Conservation (phyloP, 768 basidiomycete species). For the Pleurotus djamor region DNA sequence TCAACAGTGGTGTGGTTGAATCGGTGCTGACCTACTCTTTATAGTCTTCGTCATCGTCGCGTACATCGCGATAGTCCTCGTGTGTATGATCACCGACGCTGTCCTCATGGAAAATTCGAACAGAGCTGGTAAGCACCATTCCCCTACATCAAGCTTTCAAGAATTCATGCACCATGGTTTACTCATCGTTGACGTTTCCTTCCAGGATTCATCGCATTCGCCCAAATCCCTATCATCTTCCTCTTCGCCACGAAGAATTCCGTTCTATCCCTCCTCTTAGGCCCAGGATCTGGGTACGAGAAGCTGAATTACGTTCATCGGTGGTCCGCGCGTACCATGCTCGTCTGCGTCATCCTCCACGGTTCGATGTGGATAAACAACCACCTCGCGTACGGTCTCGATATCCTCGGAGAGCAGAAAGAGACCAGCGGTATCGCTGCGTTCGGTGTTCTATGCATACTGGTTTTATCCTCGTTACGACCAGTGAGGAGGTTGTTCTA, state of each 20-base stretch:
- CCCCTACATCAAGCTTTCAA: background rate
- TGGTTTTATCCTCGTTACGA: conserved; percentile 63
- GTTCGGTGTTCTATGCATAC: conserved; percentile 56
- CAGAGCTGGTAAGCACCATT: conserved; percentile 53
- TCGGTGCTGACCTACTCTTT: conserved; percentile 7
- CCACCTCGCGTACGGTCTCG: conserved; percentile 52
- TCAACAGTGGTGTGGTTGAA: background rate
- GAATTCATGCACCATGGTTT: too few relatives aligned
- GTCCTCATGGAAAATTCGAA: conserved; percentile 71
- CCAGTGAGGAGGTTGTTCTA: conserved; percentile 64
- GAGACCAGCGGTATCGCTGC: conserved; percentile 75
- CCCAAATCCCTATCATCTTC: conserved; percentile 62
- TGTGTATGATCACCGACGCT: conserved; percentile 61
- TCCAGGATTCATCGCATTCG: conserved; percentile 51
- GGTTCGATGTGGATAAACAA: conserved; percentile 76
- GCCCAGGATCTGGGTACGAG: conserved; percentile 66
- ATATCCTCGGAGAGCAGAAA: conserved; percentile 70
- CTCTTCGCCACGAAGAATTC: conserved; percentile 69
- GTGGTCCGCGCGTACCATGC: conserved; percentile 57
- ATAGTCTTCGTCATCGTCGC: conserved; percentile 55
- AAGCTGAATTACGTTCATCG: conserved; percentile 77
- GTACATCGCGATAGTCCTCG: conserved; percentile 54
- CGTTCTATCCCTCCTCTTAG: conserved; percentile 53
- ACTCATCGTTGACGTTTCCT: too few relatives aligned
- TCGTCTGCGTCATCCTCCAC: conserved; percentile 53